Evolutionary conservation across 495 filamentous ascomycete species (phyloP), one percentile per base, ranked within the genome.

Genomic region (Thozetella sp.): DNA sequence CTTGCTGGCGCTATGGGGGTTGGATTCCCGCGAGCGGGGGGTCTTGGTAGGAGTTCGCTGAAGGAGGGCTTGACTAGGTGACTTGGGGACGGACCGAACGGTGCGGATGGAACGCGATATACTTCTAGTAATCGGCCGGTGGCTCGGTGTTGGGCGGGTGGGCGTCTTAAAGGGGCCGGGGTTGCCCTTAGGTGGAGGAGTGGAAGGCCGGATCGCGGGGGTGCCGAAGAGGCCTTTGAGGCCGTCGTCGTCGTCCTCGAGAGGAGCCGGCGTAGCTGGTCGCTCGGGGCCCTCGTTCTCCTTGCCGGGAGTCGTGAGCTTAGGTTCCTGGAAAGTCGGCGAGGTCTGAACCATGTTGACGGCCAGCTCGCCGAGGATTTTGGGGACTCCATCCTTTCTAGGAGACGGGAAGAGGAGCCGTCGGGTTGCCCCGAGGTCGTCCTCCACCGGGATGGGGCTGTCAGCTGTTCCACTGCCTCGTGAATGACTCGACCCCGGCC

Each of bases 371-470:
- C 83, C 84, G 48, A 88, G 76, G 61, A 83, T 75, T 66, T 82
- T 89, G 64, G 84, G 72, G 55, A 78, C 73, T 20, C 83, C 80
- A 50, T 86, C 85, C 63, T 86, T 86, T 57, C 83, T 81, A 1
- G 83, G 82, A 6, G 83, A 84, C n/a, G 90, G 88, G 74, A 97
- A 97, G 50, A 97, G 80, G 30, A 93, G 73, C 67, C 94, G 85
- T 68, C 91, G 84, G 23, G 89, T 91, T 48, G 82, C 83, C 63
- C 87, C 89, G 20, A 93, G 76, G 25, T 72, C 67, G 34, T 73
- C 67, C 58, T 91, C 83, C 45, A 82, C 57, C 43, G 73, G 61
- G 57, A 90, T 86, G 51, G 93, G 87, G 63, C 85, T 86, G 63
- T 85, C 76, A 55, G 84, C 85, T 37, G 82, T 86, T 56, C 91